Conservation (phyloP, 2,329 filamentous ascomycete genomes). For the Zymoseptoria pseudotritici region DNA sequence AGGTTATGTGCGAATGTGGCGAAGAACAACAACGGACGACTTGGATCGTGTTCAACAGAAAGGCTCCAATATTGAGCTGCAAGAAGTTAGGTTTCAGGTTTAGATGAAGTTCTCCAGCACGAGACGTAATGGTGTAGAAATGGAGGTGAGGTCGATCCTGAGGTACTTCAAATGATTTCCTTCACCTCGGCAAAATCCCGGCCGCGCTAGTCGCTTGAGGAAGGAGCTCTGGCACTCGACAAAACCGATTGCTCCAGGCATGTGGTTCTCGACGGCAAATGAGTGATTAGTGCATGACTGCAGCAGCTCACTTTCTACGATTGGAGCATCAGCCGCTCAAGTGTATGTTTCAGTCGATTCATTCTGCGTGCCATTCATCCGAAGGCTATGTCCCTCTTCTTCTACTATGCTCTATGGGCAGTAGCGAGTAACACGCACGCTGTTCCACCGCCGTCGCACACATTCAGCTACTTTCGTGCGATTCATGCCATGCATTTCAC, state of each 20-base stretch:
- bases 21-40: background rate
- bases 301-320: background rate
- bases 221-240: background rate
- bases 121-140: background rate
- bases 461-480: background rate
- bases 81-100: background rate
- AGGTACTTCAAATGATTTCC: background rate
- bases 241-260: background rate
- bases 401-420: background rate
- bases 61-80: background rate
- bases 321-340: background rate
- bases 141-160: background rate
- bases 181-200: background rate
- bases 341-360: background rate
- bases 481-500: background rate
- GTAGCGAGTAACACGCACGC: background rate
- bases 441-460: background rate
- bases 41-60: background rate
- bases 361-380: background rate
- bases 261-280: background rate
- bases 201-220: background rate
- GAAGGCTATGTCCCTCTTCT: background rate
- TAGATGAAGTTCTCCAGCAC: background rate
- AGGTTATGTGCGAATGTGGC: background rate
- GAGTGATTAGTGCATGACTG: background rate